Percentiles rank a stretch among this genome's conserved stretches.
Evolutionary conservation across 495 filamentous ascomycete genomes (phyloP).

Genomic region (Tuber borchii): DNA sequence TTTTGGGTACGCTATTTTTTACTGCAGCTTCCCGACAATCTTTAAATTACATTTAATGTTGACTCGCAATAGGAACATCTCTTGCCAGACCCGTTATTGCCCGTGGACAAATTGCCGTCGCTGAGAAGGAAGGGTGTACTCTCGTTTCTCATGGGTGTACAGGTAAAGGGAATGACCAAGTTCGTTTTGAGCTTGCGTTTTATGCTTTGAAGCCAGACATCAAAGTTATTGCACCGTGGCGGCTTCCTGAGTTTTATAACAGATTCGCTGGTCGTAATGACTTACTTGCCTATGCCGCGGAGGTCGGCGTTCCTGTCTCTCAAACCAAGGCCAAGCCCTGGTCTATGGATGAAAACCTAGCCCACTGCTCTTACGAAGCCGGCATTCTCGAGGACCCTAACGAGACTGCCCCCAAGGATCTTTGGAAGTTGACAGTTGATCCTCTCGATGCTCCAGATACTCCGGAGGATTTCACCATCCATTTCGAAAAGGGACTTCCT

Average conservation of each 20-base stretch:
- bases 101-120: slow-evolving; percentile 68
- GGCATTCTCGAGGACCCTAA: slow-evolving; percentile 68
- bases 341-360: slow-evolving; percentile 83
- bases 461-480: slow-evolving; percentile 67
- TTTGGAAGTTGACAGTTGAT: slow-evolving; percentile 79
- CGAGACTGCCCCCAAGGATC: slow-evolving; percentile 61
- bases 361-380: slow-evolving; percentile 86
- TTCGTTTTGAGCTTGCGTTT: slow-evolving; percentile 77
- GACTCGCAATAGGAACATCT: slow-evolving; percentile 50
- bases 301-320: slow-evolving; percentile 75
- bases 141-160: slow-evolving; percentile 74
- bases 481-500: slow-evolving; percentile 82
- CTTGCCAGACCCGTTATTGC: slow-evolving; percentile 88
- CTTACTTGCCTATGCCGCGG: slow-evolving; percentile 76
- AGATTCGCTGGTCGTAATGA: slow-evolving; percentile 77
- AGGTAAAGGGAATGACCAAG: slow-evolving; percentile 81
- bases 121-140: slow-evolving; percentile 60
- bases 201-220: slow-evolving; percentile 64
- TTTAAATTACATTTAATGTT: not conserved
- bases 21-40: not conserved
- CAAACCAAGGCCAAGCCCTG: slow-evolving; percentile 83
- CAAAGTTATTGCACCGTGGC: slow-evolving; percentile 86
- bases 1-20: slow-evolving; percentile 52
- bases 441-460: slow-evolving; percentile 68
- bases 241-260: slow-evolving; percentile 74